Conservation (phyloP, 2,329 filamentous ascomycete species). For the Fusarium ambrosium region DNA sequence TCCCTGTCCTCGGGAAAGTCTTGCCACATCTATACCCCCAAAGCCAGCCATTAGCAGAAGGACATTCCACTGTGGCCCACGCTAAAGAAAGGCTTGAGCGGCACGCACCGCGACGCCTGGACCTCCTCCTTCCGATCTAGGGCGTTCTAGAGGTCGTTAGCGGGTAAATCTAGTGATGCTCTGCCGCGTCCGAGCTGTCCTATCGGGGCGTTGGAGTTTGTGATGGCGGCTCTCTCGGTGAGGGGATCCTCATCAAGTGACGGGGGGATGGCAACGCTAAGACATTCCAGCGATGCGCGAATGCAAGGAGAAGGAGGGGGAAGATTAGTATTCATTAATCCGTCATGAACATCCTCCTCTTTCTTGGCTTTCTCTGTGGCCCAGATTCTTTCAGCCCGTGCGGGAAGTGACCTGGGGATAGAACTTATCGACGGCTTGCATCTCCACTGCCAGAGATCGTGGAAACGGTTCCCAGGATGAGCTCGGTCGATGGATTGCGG, state of each 20-base stretch:
- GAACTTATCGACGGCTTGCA: neutral
- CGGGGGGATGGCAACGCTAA: neutral
- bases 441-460: neutral
- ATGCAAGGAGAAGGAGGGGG: neutral
- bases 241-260: neutral
- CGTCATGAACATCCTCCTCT: neutral
- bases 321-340: neutral
- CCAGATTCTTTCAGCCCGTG: conserved; percentile 9
- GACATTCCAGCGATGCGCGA: conserved; percentile 1
- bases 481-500: neutral
- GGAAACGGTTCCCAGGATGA: conserved; percentile 13
- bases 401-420: neutral
- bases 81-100: conserved; percentile 10
- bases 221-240: neutral
- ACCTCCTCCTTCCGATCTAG: neutral
- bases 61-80: neutral
- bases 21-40: neutral
- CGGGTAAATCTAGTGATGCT: conserved; percentile 3
- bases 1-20: neutral
- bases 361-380: neutral
- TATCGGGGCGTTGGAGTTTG: neutral
- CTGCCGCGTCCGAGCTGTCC: neutral
- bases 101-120: conserved; percentile 5
- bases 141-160: neutral
- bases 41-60: neutral